Evolutionary conservation across 371 early-diverging fungal genomes (phyloP).

Genomic region (Rhizopus microsporus): DNA sequence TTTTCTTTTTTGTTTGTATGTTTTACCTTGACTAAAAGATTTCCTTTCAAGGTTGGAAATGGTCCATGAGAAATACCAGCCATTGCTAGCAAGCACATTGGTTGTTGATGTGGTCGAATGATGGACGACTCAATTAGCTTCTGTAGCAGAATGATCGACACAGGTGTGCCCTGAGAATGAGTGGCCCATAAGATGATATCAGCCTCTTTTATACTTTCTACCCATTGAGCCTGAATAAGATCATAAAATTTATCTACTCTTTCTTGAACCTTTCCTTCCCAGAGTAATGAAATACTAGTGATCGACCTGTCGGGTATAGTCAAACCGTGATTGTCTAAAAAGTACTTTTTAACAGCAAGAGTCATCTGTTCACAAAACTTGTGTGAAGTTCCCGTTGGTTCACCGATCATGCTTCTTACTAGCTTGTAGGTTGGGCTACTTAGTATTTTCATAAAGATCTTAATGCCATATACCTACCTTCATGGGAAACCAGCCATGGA

Average conservation of each 20-base stretch:
- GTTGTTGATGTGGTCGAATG: slow-evolving; percentile 64
- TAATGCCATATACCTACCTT: slow-evolving; percentile 23
- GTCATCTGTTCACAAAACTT: slow-evolving; percentile 89
- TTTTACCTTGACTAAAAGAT: slow-evolving; percentile 66
- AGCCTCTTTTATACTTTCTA: slow-evolving; percentile 56
- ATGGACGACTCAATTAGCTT: slow-evolving; percentile 66
- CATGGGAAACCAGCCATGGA: slow-evolving; percentile 92
- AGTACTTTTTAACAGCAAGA: slow-evolving; percentile 57
- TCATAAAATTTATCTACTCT: slow-evolving; percentile 77
- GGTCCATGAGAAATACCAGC: slow-evolving; percentile 93
- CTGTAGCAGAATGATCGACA: slow-evolving; percentile 74
- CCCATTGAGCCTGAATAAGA: slow-evolving; percentile 45
- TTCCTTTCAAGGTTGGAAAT: slow-evolving; percentile 79
- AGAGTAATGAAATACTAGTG: slow-evolving; percentile 81
- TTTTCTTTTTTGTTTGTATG: neutral
- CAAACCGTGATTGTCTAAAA: slow-evolving; percentile 55
- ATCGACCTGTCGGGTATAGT: slow-evolving; percentile 56
- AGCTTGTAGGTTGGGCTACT: slow-evolving; percentile 15
- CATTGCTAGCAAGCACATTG: slow-evolving; percentile 83
- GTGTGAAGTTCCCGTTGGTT: slow-evolving; percentile 89
- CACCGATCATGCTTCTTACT: slow-evolving; percentile 78
- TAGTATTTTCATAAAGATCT: too few relatives aligned
- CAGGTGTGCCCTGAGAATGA: slow-evolving; percentile 93
- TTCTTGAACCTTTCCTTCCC: slow-evolving; percentile 87
- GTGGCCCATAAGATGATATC: slow-evolving; percentile 85